A percentile compares a stretch with the other conserved stretches of the same genome.
Conservation (phyloP, 345 rosid species). For the Ceriops zippeliana region DNA sequence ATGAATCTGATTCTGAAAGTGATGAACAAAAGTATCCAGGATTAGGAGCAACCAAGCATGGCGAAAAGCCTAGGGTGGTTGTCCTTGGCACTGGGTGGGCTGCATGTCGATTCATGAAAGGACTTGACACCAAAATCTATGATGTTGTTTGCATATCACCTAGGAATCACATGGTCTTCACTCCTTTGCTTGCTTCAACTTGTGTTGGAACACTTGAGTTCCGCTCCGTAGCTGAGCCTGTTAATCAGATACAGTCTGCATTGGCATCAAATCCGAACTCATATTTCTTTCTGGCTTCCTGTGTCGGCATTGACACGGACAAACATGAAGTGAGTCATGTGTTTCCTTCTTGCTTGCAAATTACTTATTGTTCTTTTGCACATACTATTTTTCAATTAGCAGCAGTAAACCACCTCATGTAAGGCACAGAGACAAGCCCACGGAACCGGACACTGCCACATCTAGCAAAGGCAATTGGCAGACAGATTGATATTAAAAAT, state of each 20-base stretch:
- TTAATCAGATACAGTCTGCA: slow-evolving; percentile 72
- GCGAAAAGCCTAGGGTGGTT: slow-evolving; percentile 68
- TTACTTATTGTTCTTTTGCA: background rate
- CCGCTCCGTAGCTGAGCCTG: slow-evolving; percentile 86
- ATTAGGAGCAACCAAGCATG: slow-evolving; percentile 57
- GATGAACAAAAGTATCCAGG: slow-evolving; percentile 43
- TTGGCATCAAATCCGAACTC: slow-evolving; percentile 70
- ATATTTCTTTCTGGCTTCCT: slow-evolving; percentile 78
- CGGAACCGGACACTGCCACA: no score
- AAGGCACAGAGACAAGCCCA: background rate
- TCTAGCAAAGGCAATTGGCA: no score
- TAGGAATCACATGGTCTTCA: slow-evolving; percentile 83
- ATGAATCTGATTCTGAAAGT: slow-evolving; percentile 40
- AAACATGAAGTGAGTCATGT: slow-evolving; percentile 60
- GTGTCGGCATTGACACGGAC: slow-evolving; percentile 57
- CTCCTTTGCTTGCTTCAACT: slow-evolving; percentile 76
- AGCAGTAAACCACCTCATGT: background rate
- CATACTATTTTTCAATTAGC: background rate
- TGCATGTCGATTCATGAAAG: slow-evolving; percentile 71
- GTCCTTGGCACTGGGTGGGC: slow-evolving; percentile 84
- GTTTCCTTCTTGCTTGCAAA: background rate
- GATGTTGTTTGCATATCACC: slow-evolving; percentile 75
- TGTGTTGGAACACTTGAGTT: slow-evolving; percentile 85
- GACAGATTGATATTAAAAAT: no score
- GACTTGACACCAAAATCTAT: slow-evolving; percentile 48